Conservation (phyloP, 2,329 filamentous ascomycete species). For the Trichophyton simii region DNA sequence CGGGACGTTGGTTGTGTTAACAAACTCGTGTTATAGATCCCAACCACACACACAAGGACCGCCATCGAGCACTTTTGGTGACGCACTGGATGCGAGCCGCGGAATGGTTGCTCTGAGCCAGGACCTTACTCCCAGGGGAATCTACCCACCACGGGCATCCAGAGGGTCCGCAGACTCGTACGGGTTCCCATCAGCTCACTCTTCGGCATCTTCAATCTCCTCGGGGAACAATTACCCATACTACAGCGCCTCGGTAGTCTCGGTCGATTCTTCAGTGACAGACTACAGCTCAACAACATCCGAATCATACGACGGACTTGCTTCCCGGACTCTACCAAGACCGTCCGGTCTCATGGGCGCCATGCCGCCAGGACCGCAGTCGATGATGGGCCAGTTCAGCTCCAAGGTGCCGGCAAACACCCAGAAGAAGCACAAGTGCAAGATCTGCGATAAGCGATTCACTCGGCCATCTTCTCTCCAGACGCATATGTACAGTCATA, state of each 20-base stretch:
- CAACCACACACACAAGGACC: conserved; percentile 36
- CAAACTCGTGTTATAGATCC: neutral
- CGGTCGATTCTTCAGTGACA: conserved; percentile 63
- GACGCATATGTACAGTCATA: conserved; percentile 98
- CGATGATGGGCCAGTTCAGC: conserved; percentile 98
- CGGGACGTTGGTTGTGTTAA: neutral
- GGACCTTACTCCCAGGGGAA: conserved; percentile 74
- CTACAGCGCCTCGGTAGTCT: conserved; percentile 63
- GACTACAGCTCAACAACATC: conserved; percentile 86
- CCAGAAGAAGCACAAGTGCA: conserved; percentile 99
- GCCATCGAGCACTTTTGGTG: conserved; percentile 47
- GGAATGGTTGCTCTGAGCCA: conserved; percentile 95
- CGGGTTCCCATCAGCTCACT: conserved; percentile 77
- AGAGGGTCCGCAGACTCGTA: conserved; percentile 75
- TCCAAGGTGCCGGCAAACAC: conserved; percentile 92
- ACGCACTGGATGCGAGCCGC: conserved; percentile 82
- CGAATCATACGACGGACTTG: conserved; percentile 66
- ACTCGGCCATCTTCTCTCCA: conserved; percentile 87
- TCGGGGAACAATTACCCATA: conserved; percentile 70
- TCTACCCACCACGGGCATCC: conserved; percentile 59
- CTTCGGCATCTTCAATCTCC: conserved; percentile 89
- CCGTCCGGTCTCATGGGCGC: conserved; percentile 54
- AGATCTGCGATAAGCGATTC: conserved; percentile 96
- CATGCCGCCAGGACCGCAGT: conserved; percentile 72
- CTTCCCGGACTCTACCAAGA: conserved; percentile 70